phyloP scores from a whole-genome alignment of 345 rosid species.

The Eucalyptus pauciflora region DNA sequence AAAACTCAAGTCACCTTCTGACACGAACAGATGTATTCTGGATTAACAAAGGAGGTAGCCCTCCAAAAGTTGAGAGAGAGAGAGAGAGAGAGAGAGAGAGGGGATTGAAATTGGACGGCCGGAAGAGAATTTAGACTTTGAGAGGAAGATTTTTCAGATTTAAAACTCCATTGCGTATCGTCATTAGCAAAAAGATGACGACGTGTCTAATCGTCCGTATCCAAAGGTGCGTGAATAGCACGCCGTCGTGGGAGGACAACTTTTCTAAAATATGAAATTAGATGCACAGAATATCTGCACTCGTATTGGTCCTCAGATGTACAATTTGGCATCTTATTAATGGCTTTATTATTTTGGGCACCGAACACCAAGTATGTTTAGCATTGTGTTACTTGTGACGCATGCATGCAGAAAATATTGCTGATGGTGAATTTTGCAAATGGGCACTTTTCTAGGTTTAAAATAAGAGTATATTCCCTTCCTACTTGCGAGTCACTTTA shows the following conservation, averaged over 20 bases:
- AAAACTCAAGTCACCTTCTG: background rate
- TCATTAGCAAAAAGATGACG: background rate
- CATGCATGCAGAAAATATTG: background rate
- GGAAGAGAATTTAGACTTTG: slow-evolving; percentile 3
- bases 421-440: background rate
- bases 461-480: background rate
- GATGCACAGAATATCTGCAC: background rate
- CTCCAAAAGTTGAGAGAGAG: background rate
- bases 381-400: background rate
- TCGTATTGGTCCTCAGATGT: background rate
- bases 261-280: background rate
- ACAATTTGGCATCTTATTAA: background rate
- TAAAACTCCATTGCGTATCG: background rate
- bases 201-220: background rate
- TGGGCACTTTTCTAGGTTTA: background rate
- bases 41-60: background rate
- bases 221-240: background rate
- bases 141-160: background rate
- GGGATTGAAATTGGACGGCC: slow-evolving; percentile 16
- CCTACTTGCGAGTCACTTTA: background rate
- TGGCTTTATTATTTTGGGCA: background rate
- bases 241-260: background rate
- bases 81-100: background rate
- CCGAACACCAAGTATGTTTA: background rate
- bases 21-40: background rate